phyloP scores from a whole-genome alignment of 2,329 filamentous ascomycete species.

The Monosporascus ibericus region DNA sequence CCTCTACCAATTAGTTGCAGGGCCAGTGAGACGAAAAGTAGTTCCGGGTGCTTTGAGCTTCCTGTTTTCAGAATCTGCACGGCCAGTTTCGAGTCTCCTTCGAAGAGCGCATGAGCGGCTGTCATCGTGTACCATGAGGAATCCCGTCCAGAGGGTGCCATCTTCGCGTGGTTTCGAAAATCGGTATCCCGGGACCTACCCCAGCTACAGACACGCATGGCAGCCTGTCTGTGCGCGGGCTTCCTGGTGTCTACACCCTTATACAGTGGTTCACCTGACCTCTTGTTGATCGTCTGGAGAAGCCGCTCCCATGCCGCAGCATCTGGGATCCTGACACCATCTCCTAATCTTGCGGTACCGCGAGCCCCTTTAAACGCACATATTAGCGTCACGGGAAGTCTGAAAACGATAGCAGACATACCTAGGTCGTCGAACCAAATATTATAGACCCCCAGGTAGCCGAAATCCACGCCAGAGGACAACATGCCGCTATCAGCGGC shows the following conservation, averaged over 20 bases:
- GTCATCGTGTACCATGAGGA: conserved; percentile 63
- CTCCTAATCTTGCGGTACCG: conserved; percentile 39
- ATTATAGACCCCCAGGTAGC: conserved; percentile 66
- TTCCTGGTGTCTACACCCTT: conserved; percentile 57
- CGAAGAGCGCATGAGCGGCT: conserved; percentile 69
- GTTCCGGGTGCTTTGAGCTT: conserved; percentile 55
- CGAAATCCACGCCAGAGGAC: conserved; percentile 60
- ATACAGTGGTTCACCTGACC: conserved; percentile 55
- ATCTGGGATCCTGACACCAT: conserved; percentile 41
- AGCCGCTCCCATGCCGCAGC: conserved; percentile 52
- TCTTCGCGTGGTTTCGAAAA: conserved; percentile 37
- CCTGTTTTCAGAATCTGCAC: conserved; percentile 64
- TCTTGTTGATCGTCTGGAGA: conserved; percentile 58
- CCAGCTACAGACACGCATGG: conserved; percentile 69
- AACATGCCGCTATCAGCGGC: conserved; percentile 66
- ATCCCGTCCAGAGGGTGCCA: conserved; percentile 39
- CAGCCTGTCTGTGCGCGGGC: conserved; percentile 67
- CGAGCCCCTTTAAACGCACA: conserved; percentile 35
- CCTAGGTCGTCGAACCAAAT: conserved; percentile 69
- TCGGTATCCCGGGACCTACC: conserved; percentile 47
- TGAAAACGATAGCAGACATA: conserved; percentile 25
- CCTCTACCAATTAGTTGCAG: conserved; percentile 56
- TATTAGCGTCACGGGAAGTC: conserved; percentile 2
- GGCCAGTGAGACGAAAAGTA: conserved; percentile 62
- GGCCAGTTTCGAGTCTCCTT: conserved; percentile 62